Conservation (phyloP, 2,329 filamentous ascomycete genomes). For the Colletotrichum tofieldiae region DNA sequence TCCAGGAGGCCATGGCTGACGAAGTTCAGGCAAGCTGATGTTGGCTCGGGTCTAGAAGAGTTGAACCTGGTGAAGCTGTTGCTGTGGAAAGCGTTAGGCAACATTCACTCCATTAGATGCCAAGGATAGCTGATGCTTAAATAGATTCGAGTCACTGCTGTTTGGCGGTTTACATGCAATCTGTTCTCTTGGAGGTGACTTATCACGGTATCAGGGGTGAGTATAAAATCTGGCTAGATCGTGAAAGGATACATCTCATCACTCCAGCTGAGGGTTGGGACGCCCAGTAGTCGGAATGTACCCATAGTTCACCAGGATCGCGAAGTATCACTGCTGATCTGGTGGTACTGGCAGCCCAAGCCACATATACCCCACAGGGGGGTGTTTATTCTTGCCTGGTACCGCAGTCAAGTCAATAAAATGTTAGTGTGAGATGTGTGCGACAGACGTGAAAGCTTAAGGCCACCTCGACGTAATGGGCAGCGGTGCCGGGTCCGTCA, state of each 20-base stretch:
- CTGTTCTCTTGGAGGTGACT: neutral
- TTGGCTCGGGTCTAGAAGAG: neutral
- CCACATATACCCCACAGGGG: no score
- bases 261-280: no score
- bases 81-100: neutral
- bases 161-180: neutral
- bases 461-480: neutral
- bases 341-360: no score
- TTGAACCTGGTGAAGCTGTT: neutral
- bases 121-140: no score
- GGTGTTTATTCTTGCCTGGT: no score
- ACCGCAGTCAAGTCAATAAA: no score
- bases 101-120: neutral
- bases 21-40: neutral
- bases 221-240: no score
- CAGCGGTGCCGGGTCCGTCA: neutral
- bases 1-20: conserved; percentile 3
- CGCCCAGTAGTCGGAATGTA: no score
- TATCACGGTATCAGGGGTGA: no score
- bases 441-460: neutral
- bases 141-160: neutral
- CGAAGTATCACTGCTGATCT: no score
- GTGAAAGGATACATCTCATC: no score
- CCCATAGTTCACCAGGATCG: no score
- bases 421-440: neutral